phyloP scores from a whole-genome alignment of 148 eudicot genomes.

The Camellia sinensis region DNA sequence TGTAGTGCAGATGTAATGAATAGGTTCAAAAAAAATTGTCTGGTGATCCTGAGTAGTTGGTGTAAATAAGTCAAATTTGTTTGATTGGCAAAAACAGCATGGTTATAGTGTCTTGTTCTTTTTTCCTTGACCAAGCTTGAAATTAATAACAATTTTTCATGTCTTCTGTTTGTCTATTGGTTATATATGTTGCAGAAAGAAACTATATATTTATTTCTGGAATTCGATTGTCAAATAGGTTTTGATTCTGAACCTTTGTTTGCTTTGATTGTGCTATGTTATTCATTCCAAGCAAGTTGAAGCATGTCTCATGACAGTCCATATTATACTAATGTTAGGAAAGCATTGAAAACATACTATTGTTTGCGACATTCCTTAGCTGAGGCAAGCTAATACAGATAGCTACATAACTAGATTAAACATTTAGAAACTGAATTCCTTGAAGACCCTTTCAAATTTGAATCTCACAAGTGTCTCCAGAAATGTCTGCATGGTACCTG shows the following conservation, averaged over 20 bases:
- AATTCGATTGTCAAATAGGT: not conserved
- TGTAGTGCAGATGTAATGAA: not conserved
- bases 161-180: not conserved
- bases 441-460: no score
- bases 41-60: not conserved
- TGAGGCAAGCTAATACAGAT: not conserved
- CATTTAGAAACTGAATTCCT: no score
- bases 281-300: not conserved
- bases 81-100: not conserved
- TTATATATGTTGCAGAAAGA: not conserved
- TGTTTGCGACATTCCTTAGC: not conserved
- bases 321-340: no score
- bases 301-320: not conserved
- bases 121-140: not conserved
- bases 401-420: no score
- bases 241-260: not conserved
- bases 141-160: not conserved
- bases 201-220: not conserved
- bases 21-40: not conserved
- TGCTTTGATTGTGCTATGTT: not conserved
- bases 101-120: not conserved
- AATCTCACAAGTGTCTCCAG: no score
- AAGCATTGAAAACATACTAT: not conserved
- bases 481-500: no score
- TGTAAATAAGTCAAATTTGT: constrained; percentile 1